phyloP scores from a whole-genome alignment of 73 alveolate species.

The Symbiodinium pilosum region DNA sequence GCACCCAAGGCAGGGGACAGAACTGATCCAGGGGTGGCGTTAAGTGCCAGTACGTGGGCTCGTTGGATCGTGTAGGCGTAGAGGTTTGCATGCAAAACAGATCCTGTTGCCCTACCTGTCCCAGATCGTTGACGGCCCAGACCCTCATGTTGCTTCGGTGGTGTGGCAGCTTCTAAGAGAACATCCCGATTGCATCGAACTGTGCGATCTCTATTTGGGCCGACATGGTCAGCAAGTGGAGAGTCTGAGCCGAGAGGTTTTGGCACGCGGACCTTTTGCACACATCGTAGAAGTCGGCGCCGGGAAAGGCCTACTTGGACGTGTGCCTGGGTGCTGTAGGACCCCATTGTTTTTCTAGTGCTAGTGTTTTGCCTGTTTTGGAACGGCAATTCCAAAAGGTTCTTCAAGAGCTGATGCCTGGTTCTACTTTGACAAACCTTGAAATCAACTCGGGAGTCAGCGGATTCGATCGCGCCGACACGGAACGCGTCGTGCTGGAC shows the following conservation, averaged over 20 bases:
- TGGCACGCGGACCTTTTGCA: neutral
- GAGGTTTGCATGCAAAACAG: no score
- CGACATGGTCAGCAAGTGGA: slow-evolving; percentile 10
- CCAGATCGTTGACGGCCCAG: neutral
- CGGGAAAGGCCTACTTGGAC: slow-evolving; percentile 3
- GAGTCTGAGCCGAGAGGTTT: neutral
- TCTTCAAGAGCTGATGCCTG: neutral
- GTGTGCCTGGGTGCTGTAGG: neutral
- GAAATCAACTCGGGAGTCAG: neutral
- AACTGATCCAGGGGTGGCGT: no score
- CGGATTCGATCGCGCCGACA: neutral
- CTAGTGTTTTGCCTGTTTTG: neutral
- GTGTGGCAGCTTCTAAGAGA: neutral
- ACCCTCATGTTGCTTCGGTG: neutral
- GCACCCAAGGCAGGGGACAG: no score
- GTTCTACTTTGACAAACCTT: neutral
- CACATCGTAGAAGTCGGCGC: neutral
- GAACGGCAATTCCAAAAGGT: neutral
- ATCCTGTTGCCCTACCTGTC: no score
- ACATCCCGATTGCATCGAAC: slow-evolving; percentile 5
- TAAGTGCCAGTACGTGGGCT: no score
- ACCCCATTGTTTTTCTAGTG: no score
- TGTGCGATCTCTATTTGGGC: neutral
- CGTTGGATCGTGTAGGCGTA: no score
- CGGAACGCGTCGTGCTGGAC: neutral